These are phyloP conservation scores for Vitis labrusca DNA, from an alignment of 164 flowering plant species.

Conservation along the genomic window DNA sequence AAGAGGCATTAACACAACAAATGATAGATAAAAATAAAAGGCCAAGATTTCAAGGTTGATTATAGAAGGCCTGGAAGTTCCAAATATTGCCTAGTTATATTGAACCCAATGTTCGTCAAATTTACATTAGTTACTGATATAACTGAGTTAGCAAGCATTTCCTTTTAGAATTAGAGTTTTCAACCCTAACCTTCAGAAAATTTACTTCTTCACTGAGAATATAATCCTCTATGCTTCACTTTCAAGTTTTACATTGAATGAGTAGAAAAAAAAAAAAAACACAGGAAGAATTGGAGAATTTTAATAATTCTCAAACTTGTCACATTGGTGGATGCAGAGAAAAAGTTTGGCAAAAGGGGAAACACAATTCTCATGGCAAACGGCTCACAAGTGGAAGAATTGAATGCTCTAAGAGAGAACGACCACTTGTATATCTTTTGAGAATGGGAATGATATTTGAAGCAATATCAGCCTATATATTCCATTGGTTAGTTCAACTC, in stretches of 20 bases:
- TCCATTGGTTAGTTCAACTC: neutral
- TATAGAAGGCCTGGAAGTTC: no score
- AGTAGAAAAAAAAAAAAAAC: neutral
- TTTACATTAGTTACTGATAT: no score
- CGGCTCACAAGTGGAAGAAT: constrained; percentile 77
- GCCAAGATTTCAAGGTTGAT: no score
- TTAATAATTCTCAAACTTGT: neutral
- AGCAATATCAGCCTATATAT: neutral
- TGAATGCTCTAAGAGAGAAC: constrained; percentile 68
- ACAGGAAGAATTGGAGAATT: no score
- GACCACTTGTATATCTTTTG: constrained; percentile 70
- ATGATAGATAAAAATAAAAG: neutral
- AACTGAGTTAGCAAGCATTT: neutral
- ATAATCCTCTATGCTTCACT: neutral
- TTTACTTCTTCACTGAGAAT: neutral
- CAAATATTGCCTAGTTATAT: no score
- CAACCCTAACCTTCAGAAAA: neutral
- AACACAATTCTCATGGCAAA: constrained; percentile 61
- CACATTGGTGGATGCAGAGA: constrained; percentile 56
- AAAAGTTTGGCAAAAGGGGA: constrained; percentile 61
- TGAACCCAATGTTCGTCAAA: no score
- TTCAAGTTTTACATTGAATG: neutral
- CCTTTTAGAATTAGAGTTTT: neutral
- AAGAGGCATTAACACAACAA: neutral
- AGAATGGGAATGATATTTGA: constrained; percentile 6